Base-by-base conservation (phyloP, 768 basidiomycete species). In the Tulasnella sp. region DNA sequence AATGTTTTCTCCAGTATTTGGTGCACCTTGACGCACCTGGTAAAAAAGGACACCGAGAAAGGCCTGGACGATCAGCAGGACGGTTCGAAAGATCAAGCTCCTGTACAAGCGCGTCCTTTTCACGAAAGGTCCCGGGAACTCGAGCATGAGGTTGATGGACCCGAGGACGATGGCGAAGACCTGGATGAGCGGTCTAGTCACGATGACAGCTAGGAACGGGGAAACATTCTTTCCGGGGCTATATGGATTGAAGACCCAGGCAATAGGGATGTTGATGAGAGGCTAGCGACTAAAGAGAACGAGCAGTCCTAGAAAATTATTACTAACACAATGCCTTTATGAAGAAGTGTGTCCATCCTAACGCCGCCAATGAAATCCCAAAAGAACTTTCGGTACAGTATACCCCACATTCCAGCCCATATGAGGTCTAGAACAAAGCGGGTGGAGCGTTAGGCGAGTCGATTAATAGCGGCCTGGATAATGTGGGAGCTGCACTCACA, bases 371-470 rank as follows among this genome's bases (percentile, higher is more conserved):
- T 73, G 68, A 94, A 90, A 74, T 94, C 92, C 87, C 88, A 94
- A 73, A 94, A 92, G 79, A 90, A 94, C 74, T 94, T 94, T 71
- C 90, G 87, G 73, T 82, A 92, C 65, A 85, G 73, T 12, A 92
- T 69, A n/a, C 82, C 92, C 73, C 80, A 93, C 72, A 87, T 83
- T 31, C 79, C 75, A 12, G 86, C 83, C 89, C 87, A 90, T 9
- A 90, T 73, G 59, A 82, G 80, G 69, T 88, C 88, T 90, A 62
- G n/a, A n/a, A n/a, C n/a, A n/a, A n/a, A n/a, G n/a, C n/a, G n/a
- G n/a, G n/a, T n/a, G n/a, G n/a, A n/a, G n/a, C n/a, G n/a, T n/a
- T n/a, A n/a, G n/a, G n/a, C n/a, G n/a, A n/a, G n/a, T n/a, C n/a
- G n/a, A n/a, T n/a, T n/a, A n/a, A n/a, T n/a, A 27, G 49, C 34